Evolutionary conservation across 768 basidiomycete species (phyloP).

Genomic region (Coprinopsis sp.): DNA sequence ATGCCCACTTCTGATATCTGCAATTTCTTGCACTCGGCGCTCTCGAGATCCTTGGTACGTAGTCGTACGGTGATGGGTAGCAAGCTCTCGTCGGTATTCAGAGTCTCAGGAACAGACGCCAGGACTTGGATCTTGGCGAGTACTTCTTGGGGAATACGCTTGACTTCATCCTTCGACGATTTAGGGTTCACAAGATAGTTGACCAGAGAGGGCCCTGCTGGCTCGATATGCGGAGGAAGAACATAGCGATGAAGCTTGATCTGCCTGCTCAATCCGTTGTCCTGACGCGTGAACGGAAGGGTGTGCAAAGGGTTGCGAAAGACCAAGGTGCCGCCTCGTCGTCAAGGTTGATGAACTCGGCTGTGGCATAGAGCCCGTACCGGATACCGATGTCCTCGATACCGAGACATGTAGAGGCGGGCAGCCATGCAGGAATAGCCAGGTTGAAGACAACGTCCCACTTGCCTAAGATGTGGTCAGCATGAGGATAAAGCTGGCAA

Average conservation of each 20-base stretch:
- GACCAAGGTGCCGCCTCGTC: conserved; percentile 40
- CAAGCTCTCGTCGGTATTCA: conserved; percentile 39
- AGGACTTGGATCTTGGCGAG: conserved; percentile 62
- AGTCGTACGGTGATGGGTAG: conserved; percentile 59
- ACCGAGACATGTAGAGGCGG: conserved; percentile 51
- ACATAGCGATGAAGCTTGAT: conserved; percentile 55
- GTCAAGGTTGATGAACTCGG: conserved; percentile 48
- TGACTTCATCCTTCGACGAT: conserved; percentile 14
- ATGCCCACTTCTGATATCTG: conserved; percentile 52
- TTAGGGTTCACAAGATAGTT: conserved; percentile 43
- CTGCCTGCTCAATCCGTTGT: conserved; percentile 35
- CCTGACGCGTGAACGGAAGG: conserved; percentile 45
- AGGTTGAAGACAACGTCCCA: conserved; percentile 84
- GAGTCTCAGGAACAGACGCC: conserved; percentile 54
- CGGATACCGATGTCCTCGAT: conserved; percentile 50
- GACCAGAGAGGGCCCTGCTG: conserved; percentile 29
- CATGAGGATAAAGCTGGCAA: conserved; percentile 1
- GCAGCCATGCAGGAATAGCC: conserved; percentile 88
- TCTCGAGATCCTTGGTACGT: conserved; percentile 48
- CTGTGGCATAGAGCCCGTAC: conserved; percentile 66
- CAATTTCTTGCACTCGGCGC: conserved; percentile 48
- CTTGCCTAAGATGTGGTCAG: conserved; percentile 26
- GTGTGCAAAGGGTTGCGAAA: conserved; percentile 50
- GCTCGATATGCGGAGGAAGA: conserved; percentile 33
- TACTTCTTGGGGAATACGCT: conserved; percentile 46